A percentile compares a stretch with the other conserved stretches of the same genome.
Evolutionary conservation across 2,329 filamentous ascomycete species (phyloP).

Genomic region (Rutstroemia sydowiana): DNA sequence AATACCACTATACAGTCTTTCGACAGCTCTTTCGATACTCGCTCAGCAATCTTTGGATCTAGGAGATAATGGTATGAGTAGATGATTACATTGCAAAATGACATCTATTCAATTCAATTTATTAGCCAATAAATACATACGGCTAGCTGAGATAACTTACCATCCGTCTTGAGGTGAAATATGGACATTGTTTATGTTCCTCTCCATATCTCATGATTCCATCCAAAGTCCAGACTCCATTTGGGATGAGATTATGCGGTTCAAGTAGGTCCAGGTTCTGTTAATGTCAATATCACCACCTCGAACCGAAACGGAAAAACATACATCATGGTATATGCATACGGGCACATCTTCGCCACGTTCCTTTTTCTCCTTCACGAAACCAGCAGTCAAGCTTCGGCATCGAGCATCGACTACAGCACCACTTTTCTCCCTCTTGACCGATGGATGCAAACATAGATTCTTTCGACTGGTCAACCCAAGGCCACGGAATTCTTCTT

Average conservation of each 20-base stretch:
- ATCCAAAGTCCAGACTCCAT: constrained; percentile 93
- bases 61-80: constrained; percentile 98
- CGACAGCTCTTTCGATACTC: constrained; percentile 76
- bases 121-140: constrained; percentile 11
- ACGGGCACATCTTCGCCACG: constrained; percentile 88
- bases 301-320: constrained; percentile 23
- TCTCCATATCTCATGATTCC: constrained; percentile 84
- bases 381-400: constrained; percentile 89
- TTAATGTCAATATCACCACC: not conserved
- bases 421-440: constrained; percentile 94
- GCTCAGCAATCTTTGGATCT: constrained; percentile 93
- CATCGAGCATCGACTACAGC: constrained; percentile 91
- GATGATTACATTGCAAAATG: constrained; percentile 98
- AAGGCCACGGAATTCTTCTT: constrained; percentile 87
- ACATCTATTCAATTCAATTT: constrained; percentile 61
- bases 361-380: constrained; percentile 96
- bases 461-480: constrained; percentile 97
- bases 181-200: constrained; percentile 92
- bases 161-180: constrained; percentile 94
- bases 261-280: constrained; percentile 91
- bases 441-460: constrained; percentile 88
- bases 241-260: constrained; percentile 87
- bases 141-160: constrained; percentile 37
- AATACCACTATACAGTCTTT: constrained; percentile 99
- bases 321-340: constrained; percentile 88